Evolutionary conservation across 176 grass and related monocot species (phyloP).

Genomic region (Poa pratensis): DNA sequence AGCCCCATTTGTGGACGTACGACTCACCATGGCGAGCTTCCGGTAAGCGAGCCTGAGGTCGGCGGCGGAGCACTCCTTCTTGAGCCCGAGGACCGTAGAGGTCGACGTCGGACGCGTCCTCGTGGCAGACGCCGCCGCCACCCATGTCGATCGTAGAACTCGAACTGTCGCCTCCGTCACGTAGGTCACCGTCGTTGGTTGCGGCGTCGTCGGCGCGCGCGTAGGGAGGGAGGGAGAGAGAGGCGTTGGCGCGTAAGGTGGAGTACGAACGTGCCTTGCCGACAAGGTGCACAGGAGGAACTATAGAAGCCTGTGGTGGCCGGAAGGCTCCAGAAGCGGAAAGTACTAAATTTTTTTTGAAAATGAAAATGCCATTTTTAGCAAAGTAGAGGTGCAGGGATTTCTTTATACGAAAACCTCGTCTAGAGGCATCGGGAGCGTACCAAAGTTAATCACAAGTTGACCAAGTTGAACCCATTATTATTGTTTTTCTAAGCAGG

Average conservation of each 20-base stretch:
- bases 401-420: not conserved
- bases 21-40: constrained; percentile 72
- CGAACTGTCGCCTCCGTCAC: too few species aligned
- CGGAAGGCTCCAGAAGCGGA: constrained; percentile 50
- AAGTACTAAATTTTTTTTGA: too few species aligned
- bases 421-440: not conserved
- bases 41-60: constrained; percentile 74
- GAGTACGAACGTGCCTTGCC: not conserved
- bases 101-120: constrained; percentile 20
- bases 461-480: too few species aligned
- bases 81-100: constrained; percentile 85
- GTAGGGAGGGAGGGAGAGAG: not conserved
- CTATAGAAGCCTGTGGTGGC: not conserved
- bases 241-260: not conserved
- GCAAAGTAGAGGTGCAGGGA: not conserved
- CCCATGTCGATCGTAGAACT: constrained; percentile 22
- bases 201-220: not conserved
- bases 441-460: not conserved
- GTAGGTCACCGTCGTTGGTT: too few species aligned
- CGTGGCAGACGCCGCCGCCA: not conserved
- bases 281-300: not conserved
- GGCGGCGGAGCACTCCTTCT: constrained; percentile 72
- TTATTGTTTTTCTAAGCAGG: too few species aligned
- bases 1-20: not conserved
- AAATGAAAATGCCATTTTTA: too few species aligned